A percentile compares a stretch with the other conserved stretches of the same genome.
These are phyloP conservation scores for Bryoglossum gracile DNA, from an alignment of 495 filamentous ascomycete species.

Conservation along the genomic window DNA sequence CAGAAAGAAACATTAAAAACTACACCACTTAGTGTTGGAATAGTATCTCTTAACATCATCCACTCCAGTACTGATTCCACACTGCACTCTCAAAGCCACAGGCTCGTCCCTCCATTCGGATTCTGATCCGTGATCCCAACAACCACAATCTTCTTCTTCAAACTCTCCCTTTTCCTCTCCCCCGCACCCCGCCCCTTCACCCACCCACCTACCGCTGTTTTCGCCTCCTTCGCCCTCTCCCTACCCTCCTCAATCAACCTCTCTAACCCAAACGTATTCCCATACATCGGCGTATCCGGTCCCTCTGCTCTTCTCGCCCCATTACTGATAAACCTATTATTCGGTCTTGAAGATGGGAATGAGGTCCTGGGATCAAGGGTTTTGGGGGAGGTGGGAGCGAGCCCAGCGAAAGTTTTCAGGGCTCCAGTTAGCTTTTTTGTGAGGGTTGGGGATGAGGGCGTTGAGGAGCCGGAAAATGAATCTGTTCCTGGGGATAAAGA, in stretches of 20 bases:
- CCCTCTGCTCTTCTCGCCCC: neutral
- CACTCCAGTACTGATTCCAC: too few relatives aligned
- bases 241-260: conserved; percentile 1
- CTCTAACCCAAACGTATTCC: neutral
- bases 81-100: too few relatives aligned
- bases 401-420: conserved; percentile 1
- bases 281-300: conserved; percentile 1
- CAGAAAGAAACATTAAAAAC: too few relatives aligned
- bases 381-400: too few relatives aligned
- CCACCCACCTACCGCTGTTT: conserved; percentile 5
- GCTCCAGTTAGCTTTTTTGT: neutral
- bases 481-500: neutral
- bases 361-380: too few relatives aligned
- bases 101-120: conserved; percentile 9
- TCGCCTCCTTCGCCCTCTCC: conserved; percentile 1
- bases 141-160: conserved; percentile 19
- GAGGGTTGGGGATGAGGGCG: neutral
- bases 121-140: conserved; percentile 14
- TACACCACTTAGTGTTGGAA: too few relatives aligned
- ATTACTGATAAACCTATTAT: neutral
- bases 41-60: too few relatives aligned
- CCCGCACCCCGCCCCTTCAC: conserved; percentile 1
- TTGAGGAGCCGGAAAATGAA: too few relatives aligned
- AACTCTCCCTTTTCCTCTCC: conserved; percentile 10
- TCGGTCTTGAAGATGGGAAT: neutral